Base-by-base conservation (phyloP, 495 filamentous ascomycete species). In the Penicillium canariense region DNA sequence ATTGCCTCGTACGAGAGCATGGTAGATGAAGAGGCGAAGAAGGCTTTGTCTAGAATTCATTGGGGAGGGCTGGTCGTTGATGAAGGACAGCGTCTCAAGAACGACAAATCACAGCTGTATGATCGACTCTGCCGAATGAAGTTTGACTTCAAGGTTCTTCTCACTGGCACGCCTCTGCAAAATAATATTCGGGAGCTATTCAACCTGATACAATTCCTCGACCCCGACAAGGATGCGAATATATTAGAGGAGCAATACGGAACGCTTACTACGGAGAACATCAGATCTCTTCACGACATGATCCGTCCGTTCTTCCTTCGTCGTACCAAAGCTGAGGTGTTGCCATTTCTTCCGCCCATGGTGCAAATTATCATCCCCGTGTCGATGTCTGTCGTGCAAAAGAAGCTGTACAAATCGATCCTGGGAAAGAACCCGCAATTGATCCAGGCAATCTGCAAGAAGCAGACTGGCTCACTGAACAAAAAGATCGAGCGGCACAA, bases 71-170 rank as follows among this genome's bases (percentile, higher is more conserved):
- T 99, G 27, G 81, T 99, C 34, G 90, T 97, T 10, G 95, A 99
- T 61, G 95, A 99, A 74, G 95, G 94, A 11, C 95, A 99, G 62
- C 85, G 95, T 4, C 76, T 99, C 43, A 99, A 99, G 69, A 97
- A 94, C 56, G 92, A 97, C 60, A 84, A 87, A 61, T 91, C 86
- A 36, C 73, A 83, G 9, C 84, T 97, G 4, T 97, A 97, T 68
- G 77, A 75, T 43, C 81, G 87, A 4, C 78, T 99, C 11, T 80
- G 73, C 20, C 72, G 77, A 7, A 79, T 96, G 59, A 89, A 85
- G 18, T 83, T 88, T 31, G 84, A 84, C 0, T 96, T 90, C 64
- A 88, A 89, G 52, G 75, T 95, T 20, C 77, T 99, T 10, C 76
- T 99, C 20, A 97, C 94, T 0, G 90, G 79, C 52, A 98, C 94